phyloP scores from a whole-genome alignment of 441 rosid genomes.

The Croton laevigatus region DNA sequence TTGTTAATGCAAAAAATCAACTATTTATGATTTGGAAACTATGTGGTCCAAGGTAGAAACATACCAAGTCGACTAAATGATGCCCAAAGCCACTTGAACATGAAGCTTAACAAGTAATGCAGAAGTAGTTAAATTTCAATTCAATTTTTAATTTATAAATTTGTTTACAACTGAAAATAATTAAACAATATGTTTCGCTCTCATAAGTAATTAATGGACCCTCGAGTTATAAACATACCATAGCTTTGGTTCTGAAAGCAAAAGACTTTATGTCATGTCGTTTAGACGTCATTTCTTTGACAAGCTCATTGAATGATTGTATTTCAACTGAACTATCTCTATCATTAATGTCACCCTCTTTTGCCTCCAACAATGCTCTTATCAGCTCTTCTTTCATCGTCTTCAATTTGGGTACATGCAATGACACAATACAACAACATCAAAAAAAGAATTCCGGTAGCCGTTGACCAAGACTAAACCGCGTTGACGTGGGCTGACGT shows the following conservation, averaged over 20 bases:
- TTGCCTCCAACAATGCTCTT: slow-evolving; percentile 67
- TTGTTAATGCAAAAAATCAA: no score
- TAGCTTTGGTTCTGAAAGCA: slow-evolving; percentile 74
- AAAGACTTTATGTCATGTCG: slow-evolving; percentile 68
- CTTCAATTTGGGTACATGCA: slow-evolving; percentile 40
- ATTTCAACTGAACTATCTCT: slow-evolving; percentile 39
- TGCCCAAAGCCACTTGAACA: no score
- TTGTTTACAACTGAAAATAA: no score
- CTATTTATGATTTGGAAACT: no score
- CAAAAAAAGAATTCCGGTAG: neutral
- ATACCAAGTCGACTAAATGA: no score
- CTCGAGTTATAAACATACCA: slow-evolving; percentile 49
- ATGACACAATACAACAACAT: slow-evolving; percentile 15
- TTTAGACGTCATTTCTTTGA: slow-evolving; percentile 56
- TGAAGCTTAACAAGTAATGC: no score
- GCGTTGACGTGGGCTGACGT: slow-evolving; percentile 28
- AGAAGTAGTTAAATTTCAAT: no score
- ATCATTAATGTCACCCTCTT: slow-evolving; percentile 37
- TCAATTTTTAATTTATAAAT: no score
- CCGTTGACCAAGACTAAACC: slow-evolving; percentile 11
- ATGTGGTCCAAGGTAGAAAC: no score
- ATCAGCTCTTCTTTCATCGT: slow-evolving; percentile 74
- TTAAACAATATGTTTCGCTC: no score
- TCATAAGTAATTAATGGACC: no score
- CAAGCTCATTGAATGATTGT: slow-evolving; percentile 70